A percentile compares a stretch with the other conserved stretches of the same genome.
Conservation (phyloP, 1,139 yeast species). For the Blastobotrys capitulatus region DNA sequence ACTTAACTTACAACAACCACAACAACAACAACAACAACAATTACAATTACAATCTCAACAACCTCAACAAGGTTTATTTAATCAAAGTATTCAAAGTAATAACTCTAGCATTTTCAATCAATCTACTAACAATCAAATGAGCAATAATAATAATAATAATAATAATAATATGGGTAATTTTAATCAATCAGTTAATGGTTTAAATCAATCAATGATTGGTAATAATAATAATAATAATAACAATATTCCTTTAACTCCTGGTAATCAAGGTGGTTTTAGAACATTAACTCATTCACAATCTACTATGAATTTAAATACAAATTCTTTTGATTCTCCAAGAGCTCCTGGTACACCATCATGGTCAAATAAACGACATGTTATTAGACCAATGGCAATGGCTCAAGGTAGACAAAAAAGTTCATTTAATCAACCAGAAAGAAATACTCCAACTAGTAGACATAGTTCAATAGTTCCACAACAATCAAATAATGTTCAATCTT, state of each 20-base stretch:
- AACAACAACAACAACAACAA: conserved; percentile 5
- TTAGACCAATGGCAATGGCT: background rate
- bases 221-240: background rate
- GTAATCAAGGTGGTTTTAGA: background rate
- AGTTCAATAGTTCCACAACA: conserved; percentile 7
- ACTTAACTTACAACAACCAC: background rate
- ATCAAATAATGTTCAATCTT: conserved; percentile 14
- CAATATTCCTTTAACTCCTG: background rate
- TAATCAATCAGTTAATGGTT: background rate
- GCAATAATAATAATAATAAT: background rate
- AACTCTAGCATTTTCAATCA: background rate
- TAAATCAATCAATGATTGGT: background rate
- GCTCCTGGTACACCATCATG: background rate
- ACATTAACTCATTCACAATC: conserved; percentile 26
- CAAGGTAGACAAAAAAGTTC: conserved; percentile 15
- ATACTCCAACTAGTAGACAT: conserved; percentile 15
- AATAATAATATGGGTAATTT: no score
- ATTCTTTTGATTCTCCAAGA: background rate
- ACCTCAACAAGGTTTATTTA: conserved; percentile 14
- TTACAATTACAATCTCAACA: conserved; percentile 19
- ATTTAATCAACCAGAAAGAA: conserved; percentile 18
- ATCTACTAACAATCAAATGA: background rate
- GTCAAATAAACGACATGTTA: background rate
- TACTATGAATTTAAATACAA: conserved; percentile 19
- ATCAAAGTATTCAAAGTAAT: background rate